Conservation (phyloP, 164 flowering plant species). For the Nymphaea colorata region DNA sequence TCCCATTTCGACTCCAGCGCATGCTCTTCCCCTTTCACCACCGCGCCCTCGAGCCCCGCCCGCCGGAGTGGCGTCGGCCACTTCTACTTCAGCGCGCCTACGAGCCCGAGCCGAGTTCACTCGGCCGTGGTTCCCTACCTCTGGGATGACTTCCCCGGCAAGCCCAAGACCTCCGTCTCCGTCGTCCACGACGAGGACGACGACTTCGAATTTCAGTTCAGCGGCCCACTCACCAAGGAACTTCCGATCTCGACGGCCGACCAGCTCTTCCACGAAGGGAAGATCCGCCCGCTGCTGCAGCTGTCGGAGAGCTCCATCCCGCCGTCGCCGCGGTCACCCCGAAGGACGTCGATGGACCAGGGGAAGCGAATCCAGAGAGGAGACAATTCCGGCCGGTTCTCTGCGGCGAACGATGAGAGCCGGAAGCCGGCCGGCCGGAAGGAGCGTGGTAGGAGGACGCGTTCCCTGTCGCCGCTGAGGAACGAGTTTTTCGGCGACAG, state of each 20-base stretch:
- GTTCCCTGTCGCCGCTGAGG: conserved; percentile 64
- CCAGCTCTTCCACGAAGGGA: conserved; percentile 1
- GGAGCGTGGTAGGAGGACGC: conserved; percentile 31
- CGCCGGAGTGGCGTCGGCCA: conserved; percentile 11
- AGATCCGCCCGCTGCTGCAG: conserved; percentile 20
- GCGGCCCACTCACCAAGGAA: background rate
- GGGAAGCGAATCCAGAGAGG: conserved; percentile 24
- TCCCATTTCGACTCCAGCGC: conserved; percentile 14
- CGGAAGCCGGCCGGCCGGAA: conserved; percentile 10
- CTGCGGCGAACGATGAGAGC: conserved; percentile 10
- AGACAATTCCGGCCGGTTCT: conserved; percentile 18
- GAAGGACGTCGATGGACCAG: conserved; percentile 18
- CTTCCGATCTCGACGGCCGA: background rate
- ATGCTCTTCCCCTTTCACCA: conserved; percentile 20
- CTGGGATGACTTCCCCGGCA: conserved; percentile 44
- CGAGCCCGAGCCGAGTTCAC: conserved; percentile 13
- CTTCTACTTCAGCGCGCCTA: conserved; percentile 30
- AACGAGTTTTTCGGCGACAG: conserved; percentile 11
- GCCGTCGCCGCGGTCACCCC: conserved; percentile 15
- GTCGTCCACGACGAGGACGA: background rate
- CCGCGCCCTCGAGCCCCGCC: conserved; percentile 27
- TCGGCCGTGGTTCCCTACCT: conserved; percentile 20
- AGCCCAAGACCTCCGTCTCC: conserved; percentile 23
- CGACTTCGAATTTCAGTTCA: conserved; percentile 1
- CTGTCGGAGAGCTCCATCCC: conserved; percentile 34